Evolutionary conservation across 1,284 basidiomycete species (phyloP), one percentile per base, ranked within the genome.

Genomic region (Rhodotorula glutinis): DNA sequence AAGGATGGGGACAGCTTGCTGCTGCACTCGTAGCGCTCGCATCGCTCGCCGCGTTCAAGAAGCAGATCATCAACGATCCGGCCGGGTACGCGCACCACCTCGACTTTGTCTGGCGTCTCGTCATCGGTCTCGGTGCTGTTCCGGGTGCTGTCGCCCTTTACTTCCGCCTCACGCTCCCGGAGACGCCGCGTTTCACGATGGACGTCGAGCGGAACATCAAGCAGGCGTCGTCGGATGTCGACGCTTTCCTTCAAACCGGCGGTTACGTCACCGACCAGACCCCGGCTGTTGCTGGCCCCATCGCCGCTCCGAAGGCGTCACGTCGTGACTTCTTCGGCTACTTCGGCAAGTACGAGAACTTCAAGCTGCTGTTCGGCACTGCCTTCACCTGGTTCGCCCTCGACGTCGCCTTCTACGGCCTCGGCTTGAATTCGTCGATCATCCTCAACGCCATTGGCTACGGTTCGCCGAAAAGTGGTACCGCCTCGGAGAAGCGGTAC

Each of bases 171-270:
- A 88, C 86, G 0, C 83, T 90, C 7, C 86, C 86, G 19, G 88
- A 90, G 74, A 85, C 88, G 1, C 65, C 67, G 46, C 88, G 90
- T 73, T 94, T 89, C 83, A 92, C 90, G 66, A 90, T 92, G 86
- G 90, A 92, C 80, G 85, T 92, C 73, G 89, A 92, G 80, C 86
- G 89, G 67, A 90, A 92, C 79, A 83, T 91, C 69, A 82, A 85
- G 74, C 87, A 88, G 76, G 89, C 89, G 16, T 75, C 85, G 19
- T 80, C 83, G 61, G 88, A 90, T 76, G 87, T 88, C 71, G 81
- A 84, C 67, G 83, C 83, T 47, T 86, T 89, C 75, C 78, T 91
- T 60, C 81, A 82, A 52, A 82, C 81, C n/a, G 82, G 82, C n/a
- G 79, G 79, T 49, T 85, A 81, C 78, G 79, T 79, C 23, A 79